These are phyloP conservation scores for Sindora glabra DNA, from an alignment of 306 rosid species.

Conservation along the genomic window DNA sequence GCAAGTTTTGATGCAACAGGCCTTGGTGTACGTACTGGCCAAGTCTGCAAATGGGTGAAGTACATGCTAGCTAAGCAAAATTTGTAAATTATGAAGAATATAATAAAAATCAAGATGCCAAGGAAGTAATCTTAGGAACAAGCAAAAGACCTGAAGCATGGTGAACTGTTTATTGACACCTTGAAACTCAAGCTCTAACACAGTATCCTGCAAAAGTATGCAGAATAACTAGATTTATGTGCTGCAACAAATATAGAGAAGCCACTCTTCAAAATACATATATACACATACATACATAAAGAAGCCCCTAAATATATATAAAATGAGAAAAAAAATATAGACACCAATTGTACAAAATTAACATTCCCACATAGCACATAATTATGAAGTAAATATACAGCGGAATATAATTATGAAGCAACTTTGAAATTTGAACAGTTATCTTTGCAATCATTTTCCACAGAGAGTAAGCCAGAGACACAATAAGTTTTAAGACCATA, in stretches of 20 bases:
- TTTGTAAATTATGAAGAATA: background rate
- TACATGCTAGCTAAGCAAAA: conserved; percentile 6
- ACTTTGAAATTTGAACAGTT: too few species aligned
- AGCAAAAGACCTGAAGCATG: conserved; percentile 83
- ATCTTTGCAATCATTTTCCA: too few species aligned
- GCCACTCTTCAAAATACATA: too few species aligned
- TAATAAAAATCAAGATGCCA: conserved; percentile 6
- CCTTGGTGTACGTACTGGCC: conserved; percentile 99
- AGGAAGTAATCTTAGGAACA: background rate
- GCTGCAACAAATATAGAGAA: too few species aligned
- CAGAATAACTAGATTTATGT: conserved; percentile 1
- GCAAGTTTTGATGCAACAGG: conserved; percentile 99
- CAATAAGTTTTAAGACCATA: background rate
- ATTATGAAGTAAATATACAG: too few species aligned
- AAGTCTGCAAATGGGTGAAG: conserved; percentile 48
- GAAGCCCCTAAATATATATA: conserved; percentile 1
- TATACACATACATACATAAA: background rate
- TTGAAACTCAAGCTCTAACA: conserved; percentile 97
- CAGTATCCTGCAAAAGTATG: conserved; percentile 75
- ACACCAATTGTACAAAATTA: background rate
- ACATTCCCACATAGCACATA: background rate
- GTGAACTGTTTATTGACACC: conserved; percentile 88
- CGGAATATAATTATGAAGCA: too few species aligned
- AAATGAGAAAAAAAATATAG: background rate
- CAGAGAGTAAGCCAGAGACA: background rate